Base-by-base conservation (phyloP, 1,284 basidiomycete species). In the Phylloporus gajari region DNA sequence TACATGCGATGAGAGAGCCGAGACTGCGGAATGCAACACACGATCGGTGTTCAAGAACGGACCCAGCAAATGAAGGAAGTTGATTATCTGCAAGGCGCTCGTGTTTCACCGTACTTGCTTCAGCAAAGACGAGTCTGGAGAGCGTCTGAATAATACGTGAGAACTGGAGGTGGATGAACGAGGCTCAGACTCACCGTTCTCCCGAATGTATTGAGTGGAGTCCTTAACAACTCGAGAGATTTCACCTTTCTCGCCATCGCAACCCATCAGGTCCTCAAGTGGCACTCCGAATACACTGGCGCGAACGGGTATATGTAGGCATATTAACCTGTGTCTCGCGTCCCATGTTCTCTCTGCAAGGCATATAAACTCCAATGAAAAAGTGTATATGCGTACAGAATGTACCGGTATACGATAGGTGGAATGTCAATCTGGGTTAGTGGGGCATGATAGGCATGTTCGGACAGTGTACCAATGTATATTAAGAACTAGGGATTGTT, bases 361-460 rank as follows among this genome's bases (percentile, higher is more conserved):
- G 23, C 6, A 38, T 23, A 30, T 71, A 23, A 73, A 46, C n/a
- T 58, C 69, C 42, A 60, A 53, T 40, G 65, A 48, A 65, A 46
- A 67, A n/a, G 48, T n/a, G 35, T 32, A 60, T 61, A 42, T 60
- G 66, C 44, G 68, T 21, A 30, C 63, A 65, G 42, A 65, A 82
- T 85, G 63, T 76, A 95, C 93, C 91, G 88, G 80, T 96, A 94
- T 25, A 95, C 93, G 23, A 92, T 89, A 23, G 94, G 91, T 30
- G 94, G 91, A 62, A 96, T 91, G 80, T 96, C 94, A 67, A 96
- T 95, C 79, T 96, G 94, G 1, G 93, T 94, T 35, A 96, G 80
- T 6, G 95, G 95, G 21, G 96, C 89, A 77, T 93, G 85, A 67
- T 86, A 85, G 19, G 94, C 94, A 67, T 96, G 87, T 53, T 91